Evolutionary conservation across 78 protist genomes (phyloP), one percentile per base, ranked within the genome.

Genomic region (Polysphondylium violaceum): DNA sequence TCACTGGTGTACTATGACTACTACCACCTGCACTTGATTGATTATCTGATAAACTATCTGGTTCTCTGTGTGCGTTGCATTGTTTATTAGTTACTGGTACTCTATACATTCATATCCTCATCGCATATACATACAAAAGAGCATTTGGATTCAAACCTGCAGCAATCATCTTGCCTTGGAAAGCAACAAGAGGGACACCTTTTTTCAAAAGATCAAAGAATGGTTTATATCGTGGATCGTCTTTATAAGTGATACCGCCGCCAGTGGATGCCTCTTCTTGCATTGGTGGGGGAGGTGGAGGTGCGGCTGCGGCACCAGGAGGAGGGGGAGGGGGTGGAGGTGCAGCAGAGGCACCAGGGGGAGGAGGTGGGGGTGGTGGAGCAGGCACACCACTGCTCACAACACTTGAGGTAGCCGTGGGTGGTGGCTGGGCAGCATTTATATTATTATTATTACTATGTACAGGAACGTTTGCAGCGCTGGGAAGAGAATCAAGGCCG

Each of bases 301-400:
- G 71, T 14, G 64, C 43, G n/a, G 63, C 38, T 5, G 78, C 23
- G 38, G 33, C 67, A 19, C 78, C 40, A 8, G 79, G 60, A 7
- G 86, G 74, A 41, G 81, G 83, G 12, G 86, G 76, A 1, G 93
- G 93, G 35, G 77, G 76, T 27, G 83, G 73, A 21, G 81, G 64
- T 19, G 83, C 40, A 2, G 92, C 40, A 8, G 81, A 59, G 4
- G 31, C 36, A 25, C 6, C 12, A 5, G 88, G 88, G 16, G 93
- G 93, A 1, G 92, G 92, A 17, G 93, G 93, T 47, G 86, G 94
- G 17, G 93, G 93, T 17, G 93, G 93, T n/a, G n/a, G n/a, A n/a
- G n/a, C n/a, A 38, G 93, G 85, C 11, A 71, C 56, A 11, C 7
- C 63, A 51, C 19, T 12, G 14, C 4, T 14, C 3, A 43, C 56